A percentile compares a stretch with the other conserved stretches of the same genome.
Evolutionary conservation across 2,329 filamentous ascomycete genomes (phyloP).

Genomic region (Lecanicillium sp.): DNA sequence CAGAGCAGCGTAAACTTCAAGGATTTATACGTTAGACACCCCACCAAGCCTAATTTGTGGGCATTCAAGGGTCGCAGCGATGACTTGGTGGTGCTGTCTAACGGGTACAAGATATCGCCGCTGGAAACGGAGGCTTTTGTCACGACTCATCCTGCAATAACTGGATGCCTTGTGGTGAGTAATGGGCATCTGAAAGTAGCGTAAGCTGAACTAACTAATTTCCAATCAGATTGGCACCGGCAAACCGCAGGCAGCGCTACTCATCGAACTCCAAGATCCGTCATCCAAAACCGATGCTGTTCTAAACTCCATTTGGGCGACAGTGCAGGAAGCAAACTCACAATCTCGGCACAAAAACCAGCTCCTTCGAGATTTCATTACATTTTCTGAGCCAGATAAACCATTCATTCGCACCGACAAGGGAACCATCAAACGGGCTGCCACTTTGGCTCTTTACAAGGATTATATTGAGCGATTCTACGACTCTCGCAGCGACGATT

Average conservation of each 20-base stretch:
- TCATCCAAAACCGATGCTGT: constrained; percentile 15
- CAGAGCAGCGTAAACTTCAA: constrained; percentile 20
- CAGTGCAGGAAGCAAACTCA: constrained; percentile 34
- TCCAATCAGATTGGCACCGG: constrained; percentile 14
- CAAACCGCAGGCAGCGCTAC: constrained; percentile 18
- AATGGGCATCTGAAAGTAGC: no score
- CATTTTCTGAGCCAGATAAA: constrained; percentile 30
- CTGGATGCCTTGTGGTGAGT: constrained; percentile 16
- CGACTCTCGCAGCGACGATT: constrained; percentile 12
- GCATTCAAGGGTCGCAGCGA: constrained; percentile 21
- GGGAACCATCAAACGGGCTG: constrained; percentile 32
- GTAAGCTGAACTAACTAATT: no score
- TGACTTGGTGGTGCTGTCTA: constrained; percentile 21
- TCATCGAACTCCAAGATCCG: constrained; percentile 19
- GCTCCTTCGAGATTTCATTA: constrained; percentile 32
- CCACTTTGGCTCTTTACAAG: constrained; percentile 30
- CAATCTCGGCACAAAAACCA: constrained; percentile 30
- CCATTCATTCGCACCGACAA: constrained; percentile 38
- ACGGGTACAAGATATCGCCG: constrained; percentile 23
- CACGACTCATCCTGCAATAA: constrained; percentile 16
- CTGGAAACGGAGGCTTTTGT: constrained; percentile 21
- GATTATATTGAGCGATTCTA: constrained; percentile 41
- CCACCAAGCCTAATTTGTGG: constrained; percentile 19
- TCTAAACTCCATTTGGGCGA: constrained; percentile 36
- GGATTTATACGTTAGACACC: constrained; percentile 20